Evolutionary conservation across 257 asterid species (phyloP).

Genomic region (Petrea volubilis): DNA sequence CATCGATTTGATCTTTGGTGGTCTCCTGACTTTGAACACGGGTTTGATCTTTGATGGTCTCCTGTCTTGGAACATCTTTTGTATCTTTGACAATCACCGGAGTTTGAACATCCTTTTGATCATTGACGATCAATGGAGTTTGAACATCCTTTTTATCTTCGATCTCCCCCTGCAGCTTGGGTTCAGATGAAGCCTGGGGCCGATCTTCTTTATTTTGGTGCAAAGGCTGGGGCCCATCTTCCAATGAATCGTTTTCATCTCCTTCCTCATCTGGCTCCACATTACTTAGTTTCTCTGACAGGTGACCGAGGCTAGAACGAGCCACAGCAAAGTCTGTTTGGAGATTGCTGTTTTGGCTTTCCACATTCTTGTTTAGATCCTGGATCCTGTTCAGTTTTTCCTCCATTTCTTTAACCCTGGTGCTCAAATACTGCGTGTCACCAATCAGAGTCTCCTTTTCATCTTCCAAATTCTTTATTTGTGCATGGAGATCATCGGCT

Average conservation of each 20-base stretch:
- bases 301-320: conserved; percentile 48
- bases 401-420: conserved; percentile 60
- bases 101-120: neutral
- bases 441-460: conserved; percentile 44
- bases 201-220: neutral
- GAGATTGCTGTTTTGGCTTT: conserved; percentile 52
- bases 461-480: conserved; percentile 52
- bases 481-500: conserved; percentile 59
- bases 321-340: conserved; percentile 58
- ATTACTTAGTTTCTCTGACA: conserved; percentile 55
- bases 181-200: neutral
- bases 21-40: neutral
- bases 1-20: neutral
- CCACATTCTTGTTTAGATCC: conserved; percentile 56
- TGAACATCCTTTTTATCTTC: neutral
- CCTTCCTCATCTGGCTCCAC: conserved; percentile 64
- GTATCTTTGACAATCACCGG: neutral
- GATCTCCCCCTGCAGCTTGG: conserved; percentile 14
- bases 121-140: neutral
- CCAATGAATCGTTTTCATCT: conserved; percentile 16
- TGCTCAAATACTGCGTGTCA: conserved; percentile 38
- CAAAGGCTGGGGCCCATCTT: conserved; percentile 10
- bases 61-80: conserved; percentile 3
- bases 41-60: neutral
- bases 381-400: conserved; percentile 53